Conservation (phyloP, 805 yeast genomes). For the Hanseniaspora lindneri region DNA sequence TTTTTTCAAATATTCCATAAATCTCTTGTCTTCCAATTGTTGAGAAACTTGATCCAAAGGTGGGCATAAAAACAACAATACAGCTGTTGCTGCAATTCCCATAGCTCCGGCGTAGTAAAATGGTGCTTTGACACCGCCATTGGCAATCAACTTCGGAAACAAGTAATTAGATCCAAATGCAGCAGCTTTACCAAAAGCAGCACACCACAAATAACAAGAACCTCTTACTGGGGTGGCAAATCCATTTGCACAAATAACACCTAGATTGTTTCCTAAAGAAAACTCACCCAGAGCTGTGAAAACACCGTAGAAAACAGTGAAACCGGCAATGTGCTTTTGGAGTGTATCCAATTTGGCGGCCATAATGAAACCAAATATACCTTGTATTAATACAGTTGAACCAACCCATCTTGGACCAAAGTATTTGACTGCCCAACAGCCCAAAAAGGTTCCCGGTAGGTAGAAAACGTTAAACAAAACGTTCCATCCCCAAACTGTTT, state of each 20-base stretch:
- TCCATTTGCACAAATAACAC: conserved; percentile 76
- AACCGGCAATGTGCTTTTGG: conserved; percentile 55
- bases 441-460: conserved; percentile 82
- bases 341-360: conserved; percentile 55
- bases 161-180: conserved; percentile 84
- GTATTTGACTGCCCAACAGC: conserved; percentile 73
- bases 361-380: conserved; percentile 71
- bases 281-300: conserved; percentile 82
- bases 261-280: conserved; percentile 80
- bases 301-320: conserved; percentile 80
- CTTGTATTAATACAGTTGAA: conserved; percentile 50
- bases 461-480: conserved; percentile 79
- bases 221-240: conserved; percentile 82
- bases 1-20: conserved; percentile 50
- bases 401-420: conserved; percentile 83
- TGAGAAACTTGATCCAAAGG: conserved; percentile 74
- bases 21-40: conserved; percentile 60
- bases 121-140: conserved; percentile 50
- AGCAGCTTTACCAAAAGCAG: conserved; percentile 85
- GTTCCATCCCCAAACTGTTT: conserved; percentile 83
- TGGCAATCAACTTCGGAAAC: conserved; percentile 65
- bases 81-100: conserved; percentile 31
- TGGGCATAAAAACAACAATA: conserved; percentile 57
- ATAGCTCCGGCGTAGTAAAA: conserved; percentile 13
- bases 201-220: conserved; percentile 79